Percentiles rank a stretch among this genome's conserved stretches.
Evolutionary conservation across 331 rosid genomes (phyloP).

Genomic region (Rosa hybrid): DNA sequence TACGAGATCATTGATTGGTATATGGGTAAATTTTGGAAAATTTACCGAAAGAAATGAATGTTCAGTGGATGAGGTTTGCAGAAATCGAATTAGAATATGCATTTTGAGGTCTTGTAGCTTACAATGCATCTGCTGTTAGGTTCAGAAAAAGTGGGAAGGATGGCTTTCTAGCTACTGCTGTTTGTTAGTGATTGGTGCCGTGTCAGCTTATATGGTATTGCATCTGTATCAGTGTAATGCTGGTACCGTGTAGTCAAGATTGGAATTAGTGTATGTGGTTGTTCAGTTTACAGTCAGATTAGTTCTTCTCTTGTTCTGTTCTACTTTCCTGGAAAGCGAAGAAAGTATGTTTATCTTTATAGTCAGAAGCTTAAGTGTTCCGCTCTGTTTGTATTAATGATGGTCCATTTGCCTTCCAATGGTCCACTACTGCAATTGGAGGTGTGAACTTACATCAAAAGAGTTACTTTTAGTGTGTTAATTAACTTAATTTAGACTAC

Average conservation of each 20-base stretch:
- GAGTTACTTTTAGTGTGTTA: background rate
- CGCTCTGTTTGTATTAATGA: background rate
- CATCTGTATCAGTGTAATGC: background rate
- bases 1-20: background rate
- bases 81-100: background rate
- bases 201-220: background rate
- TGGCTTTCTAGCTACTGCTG: background rate
- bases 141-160: background rate
- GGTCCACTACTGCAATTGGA: background rate
- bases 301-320: background rate
- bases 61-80: background rate
- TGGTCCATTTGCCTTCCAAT: background rate
- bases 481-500: background rate
- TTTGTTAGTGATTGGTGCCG: background rate
- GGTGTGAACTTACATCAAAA: background rate
- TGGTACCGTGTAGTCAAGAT: background rate
- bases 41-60: background rate
- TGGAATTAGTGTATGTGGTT: background rate
- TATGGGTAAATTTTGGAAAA: background rate
- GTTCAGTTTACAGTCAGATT: background rate
- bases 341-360: background rate
- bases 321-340: background rate
- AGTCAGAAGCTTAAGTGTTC: background rate
- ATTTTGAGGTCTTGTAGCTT: background rate
- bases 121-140: background rate